These are phyloP conservation scores for Lablab purpureus DNA, from an alignment of 306 rosid species.

Conservation along the genomic window DNA sequence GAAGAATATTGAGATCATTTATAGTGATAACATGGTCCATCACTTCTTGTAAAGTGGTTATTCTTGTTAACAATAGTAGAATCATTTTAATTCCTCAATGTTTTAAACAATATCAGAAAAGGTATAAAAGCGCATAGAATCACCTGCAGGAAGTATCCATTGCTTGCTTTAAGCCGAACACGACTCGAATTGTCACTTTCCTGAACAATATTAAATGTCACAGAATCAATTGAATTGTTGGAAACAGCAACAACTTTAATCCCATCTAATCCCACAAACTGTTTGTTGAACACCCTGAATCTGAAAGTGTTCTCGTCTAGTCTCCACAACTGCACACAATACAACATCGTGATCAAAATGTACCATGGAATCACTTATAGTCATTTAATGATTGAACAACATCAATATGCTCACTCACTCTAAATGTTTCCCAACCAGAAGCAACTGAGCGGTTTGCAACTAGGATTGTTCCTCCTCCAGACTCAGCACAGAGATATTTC, in stretches of 20 bases:
- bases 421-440: conserved; percentile 80
- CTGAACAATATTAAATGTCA: conserved; percentile 57
- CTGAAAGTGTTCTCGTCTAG: conserved; percentile 58
- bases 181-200: conserved; percentile 49
- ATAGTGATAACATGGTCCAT: too few relatives aligned
- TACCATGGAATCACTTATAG: background rate
- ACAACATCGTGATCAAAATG: background rate
- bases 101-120: background rate
- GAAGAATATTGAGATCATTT: too few relatives aligned
- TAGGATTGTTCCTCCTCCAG: conserved; percentile 74
- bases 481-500: conserved; percentile 68
- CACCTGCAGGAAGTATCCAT: conserved; percentile 76
- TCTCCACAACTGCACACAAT: conserved; percentile 71
- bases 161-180: conserved; percentile 69
- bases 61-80: background rate
- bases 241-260: conserved; percentile 58
- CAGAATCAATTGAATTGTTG: conserved; percentile 44
- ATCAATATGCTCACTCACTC: conserved; percentile 40
- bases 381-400: background rate
- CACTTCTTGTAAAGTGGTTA: background rate
- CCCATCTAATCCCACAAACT: conserved; percentile 72
- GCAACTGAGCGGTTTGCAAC: conserved; percentile 76
- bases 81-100: background rate
- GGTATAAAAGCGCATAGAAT: background rate
- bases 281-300: conserved; percentile 65